A percentile compares a stretch with the other conserved stretches of the same genome.
Conservation (phyloP, 371 early-diverging fungal genomes). For the Mortierella sp. region DNA sequence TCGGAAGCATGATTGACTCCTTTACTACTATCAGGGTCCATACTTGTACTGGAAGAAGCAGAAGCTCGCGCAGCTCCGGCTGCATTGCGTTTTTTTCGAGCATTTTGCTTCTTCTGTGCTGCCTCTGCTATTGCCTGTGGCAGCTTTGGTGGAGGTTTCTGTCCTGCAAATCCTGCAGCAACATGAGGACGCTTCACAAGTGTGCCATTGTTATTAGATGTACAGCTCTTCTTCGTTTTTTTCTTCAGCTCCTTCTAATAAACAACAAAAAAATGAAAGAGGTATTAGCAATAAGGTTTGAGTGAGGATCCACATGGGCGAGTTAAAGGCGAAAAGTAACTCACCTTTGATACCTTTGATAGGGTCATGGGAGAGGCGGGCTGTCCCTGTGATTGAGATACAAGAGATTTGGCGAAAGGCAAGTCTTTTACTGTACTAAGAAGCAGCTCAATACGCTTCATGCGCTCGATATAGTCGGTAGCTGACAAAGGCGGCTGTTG, state of each 20-base stretch:
- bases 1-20: not conserved
- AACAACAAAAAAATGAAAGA: not conserved
- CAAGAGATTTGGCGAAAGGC: constrained; percentile 27
- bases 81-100: constrained; percentile 38
- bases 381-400: constrained; percentile 17
- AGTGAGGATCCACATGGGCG: not conserved
- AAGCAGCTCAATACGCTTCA: constrained; percentile 48
- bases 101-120: constrained; percentile 39
- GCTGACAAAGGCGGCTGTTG: not conserved
- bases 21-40: not conserved
- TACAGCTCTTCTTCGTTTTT: constrained; percentile 5
- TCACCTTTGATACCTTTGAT: constrained; percentile 27
- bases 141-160: constrained; percentile 55
- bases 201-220: constrained; percentile 17
- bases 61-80: constrained; percentile 20
- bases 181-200: constrained; percentile 51
- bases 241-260: constrained; percentile 25
- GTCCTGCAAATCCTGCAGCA: constrained; percentile 53
- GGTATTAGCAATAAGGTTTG: not conserved
- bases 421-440: constrained; percentile 25
- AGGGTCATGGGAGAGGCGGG: not conserved
- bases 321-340: not conserved
- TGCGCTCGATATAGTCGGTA: constrained; percentile 35
- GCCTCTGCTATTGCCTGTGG: constrained; percentile 54
- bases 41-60: not conserved